Conservation (phyloP, 805 yeast genomes). For the Spathaspora boniae region DNA sequence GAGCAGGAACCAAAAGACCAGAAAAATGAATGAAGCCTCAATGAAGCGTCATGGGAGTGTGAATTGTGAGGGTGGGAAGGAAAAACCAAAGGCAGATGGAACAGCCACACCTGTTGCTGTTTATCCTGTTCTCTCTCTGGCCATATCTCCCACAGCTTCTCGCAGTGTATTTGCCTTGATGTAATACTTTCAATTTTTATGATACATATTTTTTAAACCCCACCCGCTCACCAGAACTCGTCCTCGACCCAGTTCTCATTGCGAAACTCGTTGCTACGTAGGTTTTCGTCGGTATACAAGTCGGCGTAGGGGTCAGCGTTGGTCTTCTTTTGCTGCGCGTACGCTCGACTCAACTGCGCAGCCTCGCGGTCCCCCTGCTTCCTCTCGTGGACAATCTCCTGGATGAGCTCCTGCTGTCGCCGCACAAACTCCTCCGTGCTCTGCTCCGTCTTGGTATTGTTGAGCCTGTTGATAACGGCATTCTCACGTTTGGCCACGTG, state of each 20-base stretch:
- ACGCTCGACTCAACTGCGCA: constrained; percentile 32
- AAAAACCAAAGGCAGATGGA: not conserved
- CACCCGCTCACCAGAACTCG: constrained; percentile 35
- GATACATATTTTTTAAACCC: constrained; percentile 1
- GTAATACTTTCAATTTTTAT: not conserved
- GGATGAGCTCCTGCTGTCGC: constrained; percentile 26
- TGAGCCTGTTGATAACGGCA: constrained; percentile 55
- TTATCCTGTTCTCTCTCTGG: not conserved
- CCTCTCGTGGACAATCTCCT: constrained; percentile 33
- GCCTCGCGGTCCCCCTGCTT: constrained; percentile 35
- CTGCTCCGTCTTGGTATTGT: constrained; percentile 60
- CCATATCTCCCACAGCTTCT: not conserved
- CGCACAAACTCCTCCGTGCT: constrained; percentile 42
- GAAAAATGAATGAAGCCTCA: not conserved
- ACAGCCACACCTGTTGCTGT: not conserved
- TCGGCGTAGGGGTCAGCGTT: constrained; percentile 33
- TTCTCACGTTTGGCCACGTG: constrained; percentile 57
- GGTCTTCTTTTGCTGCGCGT: constrained; percentile 36
- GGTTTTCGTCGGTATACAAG: constrained; percentile 30
- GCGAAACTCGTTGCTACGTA: constrained; percentile 29
- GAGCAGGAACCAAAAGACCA: not conserved
- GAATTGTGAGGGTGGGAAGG: not conserved
- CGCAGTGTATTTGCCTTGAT: not conserved
- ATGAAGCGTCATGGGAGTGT: not conserved
- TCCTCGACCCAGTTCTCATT: constrained; percentile 38